These are phyloP conservation scores for Quercus dentata DNA, from an alignment of 306 rosid genomes.

Conservation along the genomic window DNA sequence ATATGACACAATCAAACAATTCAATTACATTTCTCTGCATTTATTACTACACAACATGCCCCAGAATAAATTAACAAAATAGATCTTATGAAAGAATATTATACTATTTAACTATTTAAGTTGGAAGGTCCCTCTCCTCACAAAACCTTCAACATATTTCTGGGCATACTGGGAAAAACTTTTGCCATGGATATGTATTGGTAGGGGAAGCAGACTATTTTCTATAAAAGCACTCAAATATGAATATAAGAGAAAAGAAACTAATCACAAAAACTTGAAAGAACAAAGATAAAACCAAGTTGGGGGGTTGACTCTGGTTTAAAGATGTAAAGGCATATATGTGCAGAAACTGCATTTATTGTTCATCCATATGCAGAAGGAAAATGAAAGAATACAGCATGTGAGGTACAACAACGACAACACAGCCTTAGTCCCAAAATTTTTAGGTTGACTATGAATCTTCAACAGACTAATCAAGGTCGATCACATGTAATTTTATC, in stretches of 20 bases:
- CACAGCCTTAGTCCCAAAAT: too few relatives aligned
- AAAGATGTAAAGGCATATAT: background rate
- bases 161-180: background rate
- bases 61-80: slow-evolving; percentile 3
- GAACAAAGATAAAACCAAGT: background rate
- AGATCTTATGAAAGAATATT: background rate
- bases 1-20: background rate
- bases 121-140: background rate
- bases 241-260: background rate
- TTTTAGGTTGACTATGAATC: too few relatives aligned
- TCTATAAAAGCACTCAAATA: background rate
- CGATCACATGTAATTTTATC: background rate
- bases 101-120: background rate
- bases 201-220: background rate
- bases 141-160: background rate
- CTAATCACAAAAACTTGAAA: background rate
- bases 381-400: background rate
- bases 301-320: background rate
- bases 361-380: background rate
- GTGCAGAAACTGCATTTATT: background rate
- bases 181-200: background rate
- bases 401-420: background rate
- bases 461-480: background rate
- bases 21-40: background rate
- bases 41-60: background rate